Percentiles rank a stretch among this genome's conserved stretches.
Conservation (phyloP, 805 yeast species). For the Ogataea salicorniae region DNA sequence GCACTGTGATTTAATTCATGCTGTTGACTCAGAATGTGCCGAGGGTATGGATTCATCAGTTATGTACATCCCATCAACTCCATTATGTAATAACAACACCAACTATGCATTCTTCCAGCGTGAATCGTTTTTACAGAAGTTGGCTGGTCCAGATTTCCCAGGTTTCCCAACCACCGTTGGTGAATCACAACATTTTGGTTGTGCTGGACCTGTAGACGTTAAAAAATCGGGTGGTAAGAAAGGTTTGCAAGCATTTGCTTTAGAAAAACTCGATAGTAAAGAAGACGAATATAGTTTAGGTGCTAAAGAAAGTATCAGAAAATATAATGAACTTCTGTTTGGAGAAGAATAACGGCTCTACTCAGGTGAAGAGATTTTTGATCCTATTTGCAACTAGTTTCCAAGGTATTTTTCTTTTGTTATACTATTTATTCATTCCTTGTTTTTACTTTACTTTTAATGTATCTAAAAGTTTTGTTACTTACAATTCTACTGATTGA, state of each 20-base stretch:
- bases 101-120: conserved; percentile 19
- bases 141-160: conserved; percentile 27
- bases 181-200: conserved; percentile 21
- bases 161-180: conserved; percentile 22
- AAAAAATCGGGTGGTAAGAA: conserved; percentile 15
- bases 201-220: conserved; percentile 20
- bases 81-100: conserved; percentile 20
- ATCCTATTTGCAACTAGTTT: no score
- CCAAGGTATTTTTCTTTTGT: no score
- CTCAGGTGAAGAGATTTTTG: no score
- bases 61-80: conserved; percentile 34
- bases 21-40: conserved; percentile 34
- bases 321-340: conserved; percentile 7
- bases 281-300: conserved; percentile 7
- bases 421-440: no score
- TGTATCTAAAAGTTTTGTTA: no score
- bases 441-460: no score
- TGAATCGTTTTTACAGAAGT: conserved; percentile 19
- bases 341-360: neutral
- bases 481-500: no score
- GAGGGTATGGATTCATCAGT: conserved; percentile 36
- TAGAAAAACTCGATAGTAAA: conserved; percentile 14
- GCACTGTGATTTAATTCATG: conserved; percentile 40
- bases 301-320: conserved; percentile 6
- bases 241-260: conserved; percentile 19